phyloP scores from a whole-genome alignment of 768 basidiomycete genomes.

The Filobasidium floriforme region DNA sequence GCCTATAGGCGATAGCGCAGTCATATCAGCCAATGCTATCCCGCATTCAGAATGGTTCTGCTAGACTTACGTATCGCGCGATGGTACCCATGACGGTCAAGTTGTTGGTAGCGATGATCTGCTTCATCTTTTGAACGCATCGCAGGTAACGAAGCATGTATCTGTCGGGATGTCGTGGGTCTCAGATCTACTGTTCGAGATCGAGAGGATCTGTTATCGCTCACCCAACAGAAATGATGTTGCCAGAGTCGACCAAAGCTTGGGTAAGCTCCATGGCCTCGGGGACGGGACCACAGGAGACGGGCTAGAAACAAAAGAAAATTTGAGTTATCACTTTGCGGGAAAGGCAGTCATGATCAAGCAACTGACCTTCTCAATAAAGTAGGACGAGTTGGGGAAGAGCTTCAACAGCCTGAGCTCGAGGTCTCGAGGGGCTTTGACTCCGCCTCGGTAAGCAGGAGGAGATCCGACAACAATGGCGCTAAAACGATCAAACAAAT shows the following conservation, averaged over 20 bases:
- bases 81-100: conserved; percentile 93
- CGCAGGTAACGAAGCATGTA: conserved; percentile 88
- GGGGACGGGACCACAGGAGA: conserved; percentile 67
- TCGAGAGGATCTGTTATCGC: conserved; percentile 7
- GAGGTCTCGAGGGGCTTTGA: conserved; percentile 67
- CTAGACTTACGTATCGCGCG: conserved; percentile 71
- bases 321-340: neutral
- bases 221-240: conserved; percentile 75
- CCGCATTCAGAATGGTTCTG: neutral
- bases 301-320: conserved; percentile 48
- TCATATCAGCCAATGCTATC: neutral
- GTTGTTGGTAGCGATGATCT: conserved; percentile 87
- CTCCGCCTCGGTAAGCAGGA: conserved; percentile 83
- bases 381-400: conserved; percentile 81
- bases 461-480: conserved; percentile 84
- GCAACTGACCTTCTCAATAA: conserved; percentile 63
- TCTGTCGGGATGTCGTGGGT: conserved; percentile 31
- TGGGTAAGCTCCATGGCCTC: conserved; percentile 67
- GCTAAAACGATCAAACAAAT: conserved; percentile 32
- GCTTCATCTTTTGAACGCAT: conserved; percentile 93
- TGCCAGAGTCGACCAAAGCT: conserved; percentile 59
- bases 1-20: conserved; percentile 21
- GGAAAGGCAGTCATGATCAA: neutral
- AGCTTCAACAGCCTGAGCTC: conserved; percentile 77
- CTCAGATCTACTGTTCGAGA: neutral